A percentile compares a stretch with the other conserved stretches of the same genome.
Conservation (phyloP, 2,329 filamentous ascomycete genomes). For the Fusarium anthophilum region DNA sequence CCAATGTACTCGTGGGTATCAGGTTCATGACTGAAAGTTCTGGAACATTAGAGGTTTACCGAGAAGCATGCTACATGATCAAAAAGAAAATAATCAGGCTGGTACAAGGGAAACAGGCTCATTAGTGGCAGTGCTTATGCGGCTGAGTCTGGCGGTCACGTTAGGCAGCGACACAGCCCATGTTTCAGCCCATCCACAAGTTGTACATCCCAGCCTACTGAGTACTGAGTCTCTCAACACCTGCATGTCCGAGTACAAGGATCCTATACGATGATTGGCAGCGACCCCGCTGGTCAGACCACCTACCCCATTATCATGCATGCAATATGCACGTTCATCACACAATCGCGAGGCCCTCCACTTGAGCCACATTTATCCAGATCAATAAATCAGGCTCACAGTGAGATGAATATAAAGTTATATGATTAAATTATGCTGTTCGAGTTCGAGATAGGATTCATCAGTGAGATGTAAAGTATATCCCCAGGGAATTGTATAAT, state of each 20-base stretch:
- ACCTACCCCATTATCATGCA: background rate
- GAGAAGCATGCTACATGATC: background rate
- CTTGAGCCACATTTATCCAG: no score
- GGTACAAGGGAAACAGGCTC: fast-evolving
- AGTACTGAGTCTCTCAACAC: background rate
- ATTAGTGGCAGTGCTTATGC: background rate
- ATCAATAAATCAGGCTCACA: no score
- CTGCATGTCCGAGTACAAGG: background rate
- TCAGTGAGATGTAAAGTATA: background rate
- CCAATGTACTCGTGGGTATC: fast-evolving
- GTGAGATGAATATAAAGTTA: fast-evolving
- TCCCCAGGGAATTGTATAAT: background rate
- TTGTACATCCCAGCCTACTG: background rate
- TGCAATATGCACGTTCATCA: background rate
- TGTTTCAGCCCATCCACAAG: background rate
- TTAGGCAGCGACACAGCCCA: background rate
- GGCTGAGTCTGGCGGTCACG: background rate
- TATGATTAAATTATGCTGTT: fast-evolving
- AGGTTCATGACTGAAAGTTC: fast-evolving
- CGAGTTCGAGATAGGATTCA: fast-evolving
- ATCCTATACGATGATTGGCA: background rate
- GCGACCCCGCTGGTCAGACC: background rate
- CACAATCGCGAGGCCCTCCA: background rate
- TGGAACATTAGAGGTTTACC: fast-evolving
- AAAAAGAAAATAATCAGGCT: background rate